phyloP scores from a whole-genome alignment of 2,329 filamentous ascomycete genomes.

The Capronia coronata region DNA sequence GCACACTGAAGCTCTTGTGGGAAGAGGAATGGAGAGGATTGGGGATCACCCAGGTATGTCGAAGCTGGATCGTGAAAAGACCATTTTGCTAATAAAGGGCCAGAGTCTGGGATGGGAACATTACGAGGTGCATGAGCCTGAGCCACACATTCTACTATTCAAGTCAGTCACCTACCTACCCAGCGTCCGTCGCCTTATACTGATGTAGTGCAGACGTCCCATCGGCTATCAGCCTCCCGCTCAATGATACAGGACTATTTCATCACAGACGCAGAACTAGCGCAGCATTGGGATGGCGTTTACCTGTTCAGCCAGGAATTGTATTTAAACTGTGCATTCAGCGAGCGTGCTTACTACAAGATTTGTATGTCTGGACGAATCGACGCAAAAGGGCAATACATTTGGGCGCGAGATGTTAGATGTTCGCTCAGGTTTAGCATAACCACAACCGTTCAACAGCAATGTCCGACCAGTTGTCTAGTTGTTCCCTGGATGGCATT shows the following conservation, averaged over 20 bases:
- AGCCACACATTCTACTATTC: constrained; percentile 96
- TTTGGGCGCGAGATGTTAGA: constrained; percentile 18
- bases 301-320: constrained; percentile 13
- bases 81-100: constrained; percentile 21
- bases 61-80: too few relatives aligned
- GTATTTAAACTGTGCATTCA: constrained; percentile 22
- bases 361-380: constrained; percentile 23
- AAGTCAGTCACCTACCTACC: constrained; percentile 69
- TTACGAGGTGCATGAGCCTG: constrained; percentile 97
- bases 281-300: constrained; percentile 28
- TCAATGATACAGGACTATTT: constrained; percentile 31
- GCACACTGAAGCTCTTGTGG: constrained; percentile 92
- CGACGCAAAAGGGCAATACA: constrained; percentile 8
- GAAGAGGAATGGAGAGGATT: constrained; percentile 97
- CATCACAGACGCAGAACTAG: constrained; percentile 12
- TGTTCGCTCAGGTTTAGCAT: constrained; percentile 20
- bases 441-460: constrained; percentile 8
- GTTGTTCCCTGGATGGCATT: too few relatives aligned
- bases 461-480: background rate
- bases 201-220: constrained; percentile 55
- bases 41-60: constrained; percentile 83
- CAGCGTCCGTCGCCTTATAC: constrained; percentile 4
- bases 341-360: constrained; percentile 23
- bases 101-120: constrained; percentile 98
- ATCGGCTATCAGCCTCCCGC: constrained; percentile 73